Base-by-base conservation (phyloP, 1,284 basidiomycete genomes). In the Athelia psychrophila region DNA sequence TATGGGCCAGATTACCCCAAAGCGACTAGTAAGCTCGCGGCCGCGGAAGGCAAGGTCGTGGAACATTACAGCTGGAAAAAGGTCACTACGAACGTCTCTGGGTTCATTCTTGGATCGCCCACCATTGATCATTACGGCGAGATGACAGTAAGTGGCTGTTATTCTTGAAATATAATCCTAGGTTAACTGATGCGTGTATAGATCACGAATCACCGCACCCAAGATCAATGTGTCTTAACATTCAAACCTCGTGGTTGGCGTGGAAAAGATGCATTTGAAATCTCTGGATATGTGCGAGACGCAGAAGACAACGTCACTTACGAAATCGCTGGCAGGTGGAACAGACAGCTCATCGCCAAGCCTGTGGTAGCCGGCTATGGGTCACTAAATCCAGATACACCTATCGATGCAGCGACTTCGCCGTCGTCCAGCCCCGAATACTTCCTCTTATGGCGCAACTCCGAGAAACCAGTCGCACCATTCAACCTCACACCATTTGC, bases 61-160 rank as follows among this genome's bases (percentile, higher is more conserved):
- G 91, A 93, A 60, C 93, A 95, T 65, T 95, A 89, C 64, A 89
- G 85, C 47, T 97, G 93, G 92, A 95, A 95, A 74, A 98, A 98
- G 70, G 94, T 96, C 24, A 95, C 91, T 12, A 95, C 94, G 24
- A 92, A 88, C 56, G 81, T 97, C 6, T 95, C 93, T 9, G 95
- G 95, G 24, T 98, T 98, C 64, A 94, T 98, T 59, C 79, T 96
- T 38, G 96, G 95, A 5, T 86, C 83, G 22, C 94, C 95, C 1
- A 92, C 93, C 22, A 98, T 98, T 58, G 96, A 98, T 66, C 96
- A 99, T 75, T 98, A 96, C 63, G 95, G 95, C 19, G 91, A 97
- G 62, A 93, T 97, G 86, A 80, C 84, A 53, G 91, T 96, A 62
- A 72, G 87, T 83, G 3, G 40, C 20, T 22, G n/a, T 46, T 16